Percentiles rank a stretch among this genome's conserved stretches.
These are phyloP conservation scores for Pseudogymnoascus sp. DNA, from an alignment of 2,329 filamentous ascomycete genomes.

Conservation along the genomic window DNA sequence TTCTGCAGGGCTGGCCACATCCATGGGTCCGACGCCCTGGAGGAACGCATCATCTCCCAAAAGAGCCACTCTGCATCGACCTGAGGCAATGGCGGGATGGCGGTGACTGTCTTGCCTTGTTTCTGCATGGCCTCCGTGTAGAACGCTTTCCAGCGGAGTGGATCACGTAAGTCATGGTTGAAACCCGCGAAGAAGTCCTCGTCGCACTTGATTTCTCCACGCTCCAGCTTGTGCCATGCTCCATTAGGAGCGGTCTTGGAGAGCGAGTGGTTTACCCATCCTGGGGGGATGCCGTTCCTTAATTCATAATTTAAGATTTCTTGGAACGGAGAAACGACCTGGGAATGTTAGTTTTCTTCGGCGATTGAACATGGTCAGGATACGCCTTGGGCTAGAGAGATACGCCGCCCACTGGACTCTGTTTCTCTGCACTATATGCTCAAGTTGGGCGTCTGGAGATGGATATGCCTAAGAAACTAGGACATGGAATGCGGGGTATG, in stretches of 20 bases:
- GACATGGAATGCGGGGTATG: neutral
- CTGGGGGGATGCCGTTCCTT: conserved; percentile 66
- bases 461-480: neutral
- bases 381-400: neutral
- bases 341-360: neutral
- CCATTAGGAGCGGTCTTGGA: conserved; percentile 70
- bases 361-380: neutral
- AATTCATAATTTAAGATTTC: conserved; percentile 87
- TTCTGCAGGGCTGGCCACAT: conserved; percentile 77
- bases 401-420: neutral
- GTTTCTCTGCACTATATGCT: neutral
- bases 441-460: neutral
- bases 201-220: conserved; percentile 72
- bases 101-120: conserved; percentile 32
- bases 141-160: conserved; percentile 62
- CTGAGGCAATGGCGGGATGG: conserved; percentile 56
- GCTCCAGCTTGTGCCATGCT: conserved; percentile 82
- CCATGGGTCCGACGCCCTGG: conserved; percentile 68
- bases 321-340: conserved; percentile 85
- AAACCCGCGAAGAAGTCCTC: conserved; percentile 69
- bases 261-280: conserved; percentile 89
- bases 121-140: conserved; percentile 40
- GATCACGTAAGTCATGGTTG: conserved; percentile 62
- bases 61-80: conserved; percentile 77
- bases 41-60: conserved; percentile 80